Evolutionary conservation across 257 asterid species (phyloP).

Genomic region (Plantago major): DNA sequence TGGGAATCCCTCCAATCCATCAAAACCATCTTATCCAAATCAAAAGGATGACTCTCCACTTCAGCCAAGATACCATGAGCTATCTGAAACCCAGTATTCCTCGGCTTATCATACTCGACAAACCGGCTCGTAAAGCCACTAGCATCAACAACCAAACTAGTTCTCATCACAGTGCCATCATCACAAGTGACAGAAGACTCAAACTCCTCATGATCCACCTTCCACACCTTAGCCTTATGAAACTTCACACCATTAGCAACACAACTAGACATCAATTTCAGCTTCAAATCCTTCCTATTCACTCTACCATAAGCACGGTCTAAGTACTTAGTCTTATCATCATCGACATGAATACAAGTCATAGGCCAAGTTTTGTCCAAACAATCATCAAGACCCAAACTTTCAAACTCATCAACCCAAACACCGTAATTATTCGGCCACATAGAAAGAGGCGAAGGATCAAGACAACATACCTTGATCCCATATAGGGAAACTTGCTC

Average conservation of each 20-base stretch:
- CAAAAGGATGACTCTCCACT: conserved; percentile 77
- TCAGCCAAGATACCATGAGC: conserved; percentile 92
- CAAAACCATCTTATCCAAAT: conserved; percentile 82
- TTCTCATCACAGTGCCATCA: conserved; percentile 61
- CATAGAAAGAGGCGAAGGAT: conserved; percentile 84
- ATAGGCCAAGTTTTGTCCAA: conserved; percentile 74
- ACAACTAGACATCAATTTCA: conserved; percentile 53
- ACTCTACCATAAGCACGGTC: conserved; percentile 80
- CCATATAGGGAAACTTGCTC: conserved; percentile 68
- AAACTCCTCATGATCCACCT: conserved; percentile 63
- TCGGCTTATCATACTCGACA: conserved; percentile 60
- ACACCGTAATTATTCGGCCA: conserved; percentile 94
- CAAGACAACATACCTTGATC: conserved; percentile 76
- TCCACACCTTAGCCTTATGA: conserved; percentile 57
- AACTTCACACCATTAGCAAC: conserved; percentile 54
- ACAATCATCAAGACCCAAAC: conserved; percentile 61
- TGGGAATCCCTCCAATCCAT: conserved; percentile 99
- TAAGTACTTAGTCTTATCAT: conserved; percentile 57
- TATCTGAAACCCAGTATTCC: conserved; percentile 72
- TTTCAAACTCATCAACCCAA: conserved; percentile 89
- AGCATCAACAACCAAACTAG: conserved; percentile 75
- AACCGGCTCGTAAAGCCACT: conserved; percentile 72
- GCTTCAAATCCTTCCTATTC: conserved; percentile 49
- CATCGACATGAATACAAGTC: conserved; percentile 52
- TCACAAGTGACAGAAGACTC: conserved; percentile 67